A percentile compares a stretch with the other conserved stretches of the same genome.
Conservation (phyloP, 2,329 filamentous ascomycete species). For the Aspergillus ibericus region DNA sequence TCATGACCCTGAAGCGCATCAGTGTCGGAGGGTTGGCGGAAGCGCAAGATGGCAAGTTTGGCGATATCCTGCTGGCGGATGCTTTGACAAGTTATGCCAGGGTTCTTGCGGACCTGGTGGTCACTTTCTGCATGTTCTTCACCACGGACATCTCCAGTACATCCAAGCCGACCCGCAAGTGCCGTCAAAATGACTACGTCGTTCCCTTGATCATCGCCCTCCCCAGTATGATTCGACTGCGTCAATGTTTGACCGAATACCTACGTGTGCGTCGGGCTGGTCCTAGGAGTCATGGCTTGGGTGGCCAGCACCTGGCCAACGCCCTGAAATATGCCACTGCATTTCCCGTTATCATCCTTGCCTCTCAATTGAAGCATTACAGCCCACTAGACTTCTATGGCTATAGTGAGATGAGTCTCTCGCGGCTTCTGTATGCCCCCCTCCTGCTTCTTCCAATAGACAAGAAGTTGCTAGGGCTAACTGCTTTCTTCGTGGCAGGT, state of each 20-base stretch:
- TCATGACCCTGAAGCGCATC: slow-evolving; percentile 74
- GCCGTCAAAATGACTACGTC: slow-evolving; percentile 69
- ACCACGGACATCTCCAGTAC: slow-evolving; percentile 70
- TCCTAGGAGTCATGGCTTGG: slow-evolving; percentile 61
- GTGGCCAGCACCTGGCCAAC: slow-evolving; percentile 87
- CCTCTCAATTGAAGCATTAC: slow-evolving; percentile 68
- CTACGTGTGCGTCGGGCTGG: slow-evolving; percentile 63
- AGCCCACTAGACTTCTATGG: slow-evolving; percentile 51
- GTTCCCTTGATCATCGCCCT: slow-evolving; percentile 82
- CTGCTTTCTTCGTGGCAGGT: slow-evolving; percentile 50
- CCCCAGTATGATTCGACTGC: slow-evolving; percentile 80
- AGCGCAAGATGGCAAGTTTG: slow-evolving; percentile 86
- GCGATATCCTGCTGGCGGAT: slow-evolving; percentile 89
- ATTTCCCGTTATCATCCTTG: slow-evolving; percentile 85
- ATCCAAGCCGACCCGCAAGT: slow-evolving; percentile 74
- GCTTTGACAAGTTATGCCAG: slow-evolving; percentile 93
- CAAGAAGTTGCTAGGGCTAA: not conserved
- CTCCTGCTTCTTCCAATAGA: no score
- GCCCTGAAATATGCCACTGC: slow-evolving; percentile 92
- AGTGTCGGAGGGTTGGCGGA: slow-evolving; percentile 83
- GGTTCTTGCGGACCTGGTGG: slow-evolving; percentile 84
- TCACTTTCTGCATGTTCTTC: slow-evolving; percentile 90
- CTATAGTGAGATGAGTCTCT: slow-evolving; percentile 56
- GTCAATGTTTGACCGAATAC: slow-evolving; percentile 91
- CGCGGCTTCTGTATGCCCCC: slow-evolving; percentile 53